Percentiles rank a stretch among this genome's conserved stretches.
Conservation (phyloP, 2,329 filamentous ascomycete species). For the Chaetomium globosum region DNA sequence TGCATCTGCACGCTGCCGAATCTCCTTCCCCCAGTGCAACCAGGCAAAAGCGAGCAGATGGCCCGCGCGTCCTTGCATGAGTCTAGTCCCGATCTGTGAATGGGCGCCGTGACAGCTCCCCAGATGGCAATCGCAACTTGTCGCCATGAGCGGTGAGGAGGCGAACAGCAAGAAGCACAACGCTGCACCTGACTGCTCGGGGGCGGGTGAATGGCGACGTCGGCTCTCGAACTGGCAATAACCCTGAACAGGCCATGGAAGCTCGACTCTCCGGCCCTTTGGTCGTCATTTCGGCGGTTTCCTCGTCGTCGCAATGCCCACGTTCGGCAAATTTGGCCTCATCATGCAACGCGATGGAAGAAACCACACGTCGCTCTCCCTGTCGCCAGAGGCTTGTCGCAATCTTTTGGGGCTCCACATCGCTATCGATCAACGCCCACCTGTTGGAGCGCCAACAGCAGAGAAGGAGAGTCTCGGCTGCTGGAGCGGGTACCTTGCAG, state of each 20-base stretch:
- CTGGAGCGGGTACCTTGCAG: constrained; percentile 31
- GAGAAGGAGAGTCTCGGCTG: constrained; percentile 7
- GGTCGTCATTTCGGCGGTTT: constrained; percentile 28
- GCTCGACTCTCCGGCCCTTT: constrained; percentile 7
- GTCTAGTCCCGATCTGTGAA: constrained; percentile 29
- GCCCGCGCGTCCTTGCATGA: constrained; percentile 24
- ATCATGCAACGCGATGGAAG: constrained; percentile 27
- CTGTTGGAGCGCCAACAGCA: background rate
- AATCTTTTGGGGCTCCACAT: constrained; percentile 26
- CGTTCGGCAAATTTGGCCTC: constrained; percentile 27
- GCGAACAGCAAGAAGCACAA: constrained; percentile 5
- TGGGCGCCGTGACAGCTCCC: constrained; percentile 21
- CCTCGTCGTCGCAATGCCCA: constrained; percentile 25
- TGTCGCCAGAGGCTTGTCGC: constrained; percentile 21
- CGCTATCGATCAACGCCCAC: constrained; percentile 24
- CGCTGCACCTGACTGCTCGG: background rate
- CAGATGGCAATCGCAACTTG: constrained; percentile 29
- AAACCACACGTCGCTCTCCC: constrained; percentile 17
- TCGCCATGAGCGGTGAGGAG: constrained; percentile 25
- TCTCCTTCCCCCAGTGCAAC: constrained; percentile 12
- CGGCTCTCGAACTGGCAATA: background rate
- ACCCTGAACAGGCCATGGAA: background rate
- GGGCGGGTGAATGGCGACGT: background rate
- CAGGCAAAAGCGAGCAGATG: constrained; percentile 25
- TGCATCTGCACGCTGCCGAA: constrained; percentile 26